Evolutionary conservation across 2,329 filamentous ascomycete genomes (phyloP).

Genomic region (Cercospora zeina): DNA sequence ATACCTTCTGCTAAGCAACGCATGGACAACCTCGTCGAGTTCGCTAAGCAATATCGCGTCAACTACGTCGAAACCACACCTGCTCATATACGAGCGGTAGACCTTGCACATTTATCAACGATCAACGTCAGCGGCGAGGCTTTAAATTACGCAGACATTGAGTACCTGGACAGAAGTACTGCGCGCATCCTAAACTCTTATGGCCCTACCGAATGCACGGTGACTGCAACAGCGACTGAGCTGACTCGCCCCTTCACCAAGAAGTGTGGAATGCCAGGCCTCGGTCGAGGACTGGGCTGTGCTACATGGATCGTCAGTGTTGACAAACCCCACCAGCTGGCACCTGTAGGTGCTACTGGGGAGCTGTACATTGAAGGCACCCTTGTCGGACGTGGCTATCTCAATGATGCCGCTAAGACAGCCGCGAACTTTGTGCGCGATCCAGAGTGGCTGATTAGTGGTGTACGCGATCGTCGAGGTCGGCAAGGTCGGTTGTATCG

Average conservation of each 20-base stretch:
- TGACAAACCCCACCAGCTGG: slow-evolving; percentile 2
- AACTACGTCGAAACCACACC: slow-evolving; percentile 23
- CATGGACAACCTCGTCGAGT: slow-evolving; percentile 6
- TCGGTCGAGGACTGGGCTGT: slow-evolving; percentile 2
- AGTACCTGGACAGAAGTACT: slow-evolving; percentile 7
- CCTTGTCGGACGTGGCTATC: slow-evolving; percentile 48
- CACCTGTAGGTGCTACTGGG: slow-evolving; percentile 34
- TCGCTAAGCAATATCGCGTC: slow-evolving; percentile 9
- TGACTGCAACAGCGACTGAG: slow-evolving; percentile 16
- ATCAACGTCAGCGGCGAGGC: slow-evolving; percentile 25
- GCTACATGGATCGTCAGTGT: slow-evolving; percentile 6
- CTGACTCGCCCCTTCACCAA: neutral
- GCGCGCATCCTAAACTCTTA: slow-evolving; percentile 48
- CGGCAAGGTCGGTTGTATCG: slow-evolving; percentile 36
- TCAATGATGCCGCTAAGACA: slow-evolving; percentile 36
- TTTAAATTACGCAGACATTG: slow-evolving; percentile 17
- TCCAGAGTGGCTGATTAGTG: slow-evolving; percentile 15
- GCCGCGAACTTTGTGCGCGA: slow-evolving; percentile 35
- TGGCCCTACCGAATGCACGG: slow-evolving; percentile 45
- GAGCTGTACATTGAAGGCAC: slow-evolving; percentile 51
- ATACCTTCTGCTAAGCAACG: slow-evolving; percentile 7
- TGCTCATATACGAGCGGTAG: slow-evolving; percentile 15
- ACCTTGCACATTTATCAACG: slow-evolving; percentile 14
- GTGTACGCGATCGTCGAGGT: neutral
- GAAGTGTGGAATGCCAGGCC: neutral